Base-by-base conservation (phyloP, 2,329 filamentous ascomycete genomes). In the Epichloe baconii region DNA sequence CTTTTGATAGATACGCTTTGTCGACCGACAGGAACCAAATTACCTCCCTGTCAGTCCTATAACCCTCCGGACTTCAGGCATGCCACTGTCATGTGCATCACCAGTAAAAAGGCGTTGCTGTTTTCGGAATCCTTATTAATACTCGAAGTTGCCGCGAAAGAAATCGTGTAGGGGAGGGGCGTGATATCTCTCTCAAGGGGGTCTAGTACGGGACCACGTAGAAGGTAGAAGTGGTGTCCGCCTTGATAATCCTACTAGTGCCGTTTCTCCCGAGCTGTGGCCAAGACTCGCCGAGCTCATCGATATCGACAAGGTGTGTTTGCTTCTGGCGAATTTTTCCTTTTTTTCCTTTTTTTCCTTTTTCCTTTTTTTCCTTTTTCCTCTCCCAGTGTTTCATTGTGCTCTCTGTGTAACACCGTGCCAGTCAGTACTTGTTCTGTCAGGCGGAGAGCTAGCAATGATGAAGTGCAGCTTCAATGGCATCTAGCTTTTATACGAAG, bases 221-320 rank as follows among this genome's bases (percentile, higher is more conserved):
- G 7, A 31, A 10, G 8, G 26, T 10, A 31, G 8, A n/a, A 38
- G 36, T 38, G 36, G 14, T 15, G 36, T 14, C 12, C 36, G 36
- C 36, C 4, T 38, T 38, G 4, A 38, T 38, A 6, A n/a, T 14
- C 36, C n/a, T n/a, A 31, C 26, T 38, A 38, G 14, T 8, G 36
- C 2, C 36, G 4, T n/a, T 38, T 31, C 26, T 31, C 3, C 26
- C 26, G 17, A 26, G 15, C 48, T 8, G 21, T 34, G 41, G 23
- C 31, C 19, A 12, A 43, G 41, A 40, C 17, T 43, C 40, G 40
- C 41, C 15, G 34, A 38, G 21, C 42, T 45, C 45, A 26, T 53
- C 48, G 19, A 51, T 17, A 23, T 51, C 44, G 26, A 42, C 38
- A n/a, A 53, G 36, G 10, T 12, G 41, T n/a, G 52, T 37, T 37